Evolutionary conservation across 768 basidiomycete species (phyloP).

Genomic region (Tephrocybe sp.): DNA sequence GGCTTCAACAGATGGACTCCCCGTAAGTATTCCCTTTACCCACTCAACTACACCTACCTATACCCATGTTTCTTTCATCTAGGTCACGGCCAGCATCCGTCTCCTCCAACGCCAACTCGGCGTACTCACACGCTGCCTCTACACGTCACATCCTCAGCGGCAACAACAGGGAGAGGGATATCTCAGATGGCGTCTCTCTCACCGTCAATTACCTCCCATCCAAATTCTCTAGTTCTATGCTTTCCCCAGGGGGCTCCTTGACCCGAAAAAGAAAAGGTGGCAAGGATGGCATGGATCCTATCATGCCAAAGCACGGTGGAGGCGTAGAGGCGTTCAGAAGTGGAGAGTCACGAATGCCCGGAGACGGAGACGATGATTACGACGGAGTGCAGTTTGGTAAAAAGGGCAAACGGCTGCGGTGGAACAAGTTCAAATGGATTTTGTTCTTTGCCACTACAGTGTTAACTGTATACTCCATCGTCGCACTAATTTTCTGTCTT

Average conservation of each 20-base stretch:
- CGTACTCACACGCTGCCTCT: slow-evolving; percentile 43
- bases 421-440: slow-evolving; percentile 86
- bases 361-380: slow-evolving; percentile 39
- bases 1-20: slow-evolving; percentile 14
- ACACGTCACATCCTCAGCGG: slow-evolving; percentile 43
- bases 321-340: slow-evolving; percentile 54
- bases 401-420: slow-evolving; percentile 45
- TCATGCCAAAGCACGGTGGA: slow-evolving; percentile 57
- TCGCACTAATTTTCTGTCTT: slow-evolving; percentile 59
- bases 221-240: slow-evolving; percentile 51
- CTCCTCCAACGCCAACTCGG: slow-evolving; percentile 32
- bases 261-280: slow-evolving; percentile 24
- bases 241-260: slow-evolving; percentile 31
- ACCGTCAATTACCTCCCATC: slow-evolving; percentile 60
- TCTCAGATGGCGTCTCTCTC: slow-evolving; percentile 21
- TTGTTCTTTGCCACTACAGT: slow-evolving; percentile 64
- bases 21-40: slow-evolving; percentile 15
- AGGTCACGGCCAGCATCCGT: slow-evolving; percentile 36
- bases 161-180: slow-evolving; percentile 10
- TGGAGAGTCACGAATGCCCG: slow-evolving; percentile 39
- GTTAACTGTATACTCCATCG: slow-evolving; percentile 59
- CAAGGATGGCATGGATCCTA: slow-evolving; percentile 21
- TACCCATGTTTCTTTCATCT: slow-evolving; percentile 4
- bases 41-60: background rate
- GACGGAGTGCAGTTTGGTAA: slow-evolving; percentile 31